These are phyloP conservation scores for Trichoderma virens DNA, from an alignment of 495 filamentous ascomycete genomes.

Conservation along the genomic window DNA sequence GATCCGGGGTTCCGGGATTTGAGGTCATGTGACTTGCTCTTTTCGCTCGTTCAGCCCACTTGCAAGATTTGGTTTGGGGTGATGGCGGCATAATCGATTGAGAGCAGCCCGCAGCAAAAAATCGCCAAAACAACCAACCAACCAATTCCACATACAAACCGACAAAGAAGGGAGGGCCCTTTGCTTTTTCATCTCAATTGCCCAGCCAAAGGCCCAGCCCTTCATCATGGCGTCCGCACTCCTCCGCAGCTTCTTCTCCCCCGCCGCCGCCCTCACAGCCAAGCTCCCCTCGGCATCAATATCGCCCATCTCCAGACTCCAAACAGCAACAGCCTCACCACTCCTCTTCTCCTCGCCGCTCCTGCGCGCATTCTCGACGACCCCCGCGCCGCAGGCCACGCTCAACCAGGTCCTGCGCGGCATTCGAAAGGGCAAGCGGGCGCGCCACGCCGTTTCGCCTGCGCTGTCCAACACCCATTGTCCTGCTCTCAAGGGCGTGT, in stretches of 20 bases:
- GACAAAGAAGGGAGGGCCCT: neutral
- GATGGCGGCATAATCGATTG: neutral
- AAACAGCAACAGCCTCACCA: neutral
- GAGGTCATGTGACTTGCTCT: neutral
- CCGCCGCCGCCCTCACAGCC: constrained; percentile 13
- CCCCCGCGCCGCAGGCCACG: constrained; percentile 44
- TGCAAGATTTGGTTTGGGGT: constrained; percentile 4
- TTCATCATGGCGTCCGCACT: constrained; percentile 2
- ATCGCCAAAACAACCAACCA: neutral
- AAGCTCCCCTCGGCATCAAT: neutral
- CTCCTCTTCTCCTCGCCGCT: constrained; percentile 16
- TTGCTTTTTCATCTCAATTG: too few relatives aligned
- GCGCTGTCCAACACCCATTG: constrained; percentile 61
- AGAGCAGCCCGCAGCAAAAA: neutral
- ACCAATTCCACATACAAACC: neutral
- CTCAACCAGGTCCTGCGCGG: constrained; percentile 59
- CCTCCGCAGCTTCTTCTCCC: constrained; percentile 7
- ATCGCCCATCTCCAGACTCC: constrained; percentile 12
- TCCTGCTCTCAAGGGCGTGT: constrained; percentile 89
- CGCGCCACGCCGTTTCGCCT: constrained; percentile 77
- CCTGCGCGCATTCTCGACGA: constrained; percentile 36
- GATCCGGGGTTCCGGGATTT: neutral
- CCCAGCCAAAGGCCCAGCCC: neutral
- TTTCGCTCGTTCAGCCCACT: neutral
- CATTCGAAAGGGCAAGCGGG: constrained; percentile 65